phyloP scores from a whole-genome alignment of 2,329 filamentous ascomycete genomes.

The Sclerotinia trifoliorum region DNA sequence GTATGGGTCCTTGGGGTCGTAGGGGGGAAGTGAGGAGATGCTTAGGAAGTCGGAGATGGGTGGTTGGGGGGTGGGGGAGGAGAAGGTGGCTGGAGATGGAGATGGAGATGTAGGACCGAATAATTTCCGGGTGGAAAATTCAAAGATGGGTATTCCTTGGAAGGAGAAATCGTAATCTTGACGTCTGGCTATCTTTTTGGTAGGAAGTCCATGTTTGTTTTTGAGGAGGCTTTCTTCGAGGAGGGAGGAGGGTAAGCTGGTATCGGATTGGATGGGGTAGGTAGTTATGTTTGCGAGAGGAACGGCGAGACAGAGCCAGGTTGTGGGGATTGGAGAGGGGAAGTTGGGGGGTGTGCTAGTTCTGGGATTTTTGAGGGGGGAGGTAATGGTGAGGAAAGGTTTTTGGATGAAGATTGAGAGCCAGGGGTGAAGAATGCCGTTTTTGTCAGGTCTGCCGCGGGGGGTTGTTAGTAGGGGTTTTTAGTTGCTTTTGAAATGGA shows the following conservation, averaged over 20 bases:
- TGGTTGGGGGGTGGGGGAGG: no score
- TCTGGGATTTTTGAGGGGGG: not conserved
- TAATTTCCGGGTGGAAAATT: constrained; percentile 28
- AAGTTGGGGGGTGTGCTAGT: constrained; percentile 31
- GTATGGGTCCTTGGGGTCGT: not conserved
- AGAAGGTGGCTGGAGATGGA: no score
- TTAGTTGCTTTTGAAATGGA: not conserved
- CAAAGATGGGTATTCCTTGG: constrained; percentile 36
- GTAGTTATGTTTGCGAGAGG: constrained; percentile 31
- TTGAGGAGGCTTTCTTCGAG: not conserved
- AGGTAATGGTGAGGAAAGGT: not conserved
- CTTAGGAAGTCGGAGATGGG: not conserved
- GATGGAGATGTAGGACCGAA: not conserved
- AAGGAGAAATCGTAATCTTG: constrained; percentile 36
- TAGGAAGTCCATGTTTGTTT: not conserved
- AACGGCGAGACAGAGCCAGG: constrained; percentile 37
- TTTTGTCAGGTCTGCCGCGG: not conserved
- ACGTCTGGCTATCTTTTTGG: constrained; percentile 27
- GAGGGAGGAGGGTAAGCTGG: not conserved
- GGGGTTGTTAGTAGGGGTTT: not conserved
- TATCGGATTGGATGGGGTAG: constrained; percentile 26
- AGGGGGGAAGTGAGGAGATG: not conserved
- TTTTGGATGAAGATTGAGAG: constrained; percentile 17
- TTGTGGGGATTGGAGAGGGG: constrained; percentile 26
- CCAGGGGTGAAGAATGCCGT: constrained; percentile 10